Evolutionary conservation across 768 basidiomycete species (phyloP).

Genomic region (Leccinellum rugosiceps): DNA sequence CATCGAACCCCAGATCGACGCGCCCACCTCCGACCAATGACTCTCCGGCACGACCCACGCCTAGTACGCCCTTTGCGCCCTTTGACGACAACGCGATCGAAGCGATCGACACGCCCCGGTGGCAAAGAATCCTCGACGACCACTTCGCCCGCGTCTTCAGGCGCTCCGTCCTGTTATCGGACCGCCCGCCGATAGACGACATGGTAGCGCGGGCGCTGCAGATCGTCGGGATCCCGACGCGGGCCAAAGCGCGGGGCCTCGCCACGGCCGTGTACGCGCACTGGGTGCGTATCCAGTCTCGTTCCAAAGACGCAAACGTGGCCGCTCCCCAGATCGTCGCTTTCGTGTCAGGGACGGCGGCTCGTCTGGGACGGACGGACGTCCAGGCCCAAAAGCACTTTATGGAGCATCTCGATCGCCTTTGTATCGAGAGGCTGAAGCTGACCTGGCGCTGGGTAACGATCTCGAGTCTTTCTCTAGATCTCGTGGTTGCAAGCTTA

Average conservation of each 20-base stretch:
- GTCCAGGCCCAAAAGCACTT: constrained; percentile 6
- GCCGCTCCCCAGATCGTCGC: constrained; percentile 2
- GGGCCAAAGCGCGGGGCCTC: constrained; percentile 9
- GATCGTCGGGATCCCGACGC: constrained; percentile 12
- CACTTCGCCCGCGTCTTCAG: constrained; percentile 14
- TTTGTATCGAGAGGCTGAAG: constrained; percentile 15
- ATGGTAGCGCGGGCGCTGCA: constrained; percentile 7
- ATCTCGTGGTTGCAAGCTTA: neutral
- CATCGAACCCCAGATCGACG: neutral
- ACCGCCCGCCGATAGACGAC: constrained; percentile 4
- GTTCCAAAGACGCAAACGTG: constrained; percentile 4
- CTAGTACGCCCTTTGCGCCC: constrained; percentile 6
- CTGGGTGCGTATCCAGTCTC: constrained; percentile 17
- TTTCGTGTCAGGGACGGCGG: constrained; percentile 7
- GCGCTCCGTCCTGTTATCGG: constrained; percentile 2
- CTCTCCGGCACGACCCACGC: neutral
- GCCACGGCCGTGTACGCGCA: constrained; percentile 7
- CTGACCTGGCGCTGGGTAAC: constrained; percentile 17
- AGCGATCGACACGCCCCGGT: neutral
- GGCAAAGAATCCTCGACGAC: constrained; percentile 14
- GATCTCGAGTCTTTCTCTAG: neutral
- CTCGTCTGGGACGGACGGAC: constrained; percentile 7
- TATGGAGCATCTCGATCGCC: constrained; percentile 3
- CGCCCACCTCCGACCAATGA: neutral
- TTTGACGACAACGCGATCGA: constrained; percentile 6